Evolutionary conservation across 345 rosid genomes (phyloP), one percentile per base, ranked within the genome.

Genomic region (Toxicodendron radicans): DNA sequence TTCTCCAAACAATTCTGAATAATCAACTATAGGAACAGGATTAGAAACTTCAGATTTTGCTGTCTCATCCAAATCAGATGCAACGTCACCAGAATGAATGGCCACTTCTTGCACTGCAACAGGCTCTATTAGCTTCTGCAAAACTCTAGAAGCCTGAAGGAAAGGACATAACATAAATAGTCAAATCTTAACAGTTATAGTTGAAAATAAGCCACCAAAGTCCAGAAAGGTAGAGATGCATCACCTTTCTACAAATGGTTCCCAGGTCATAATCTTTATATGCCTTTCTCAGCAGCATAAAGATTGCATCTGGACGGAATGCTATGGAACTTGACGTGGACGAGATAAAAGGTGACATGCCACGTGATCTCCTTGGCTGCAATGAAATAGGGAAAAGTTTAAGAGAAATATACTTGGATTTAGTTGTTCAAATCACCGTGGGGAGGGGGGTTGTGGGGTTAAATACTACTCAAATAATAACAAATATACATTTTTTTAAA

Each of bases 1-100:
- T 73, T 87, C 94, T 73, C 97, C 97, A 76, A 92, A 87, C 84
- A 92, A 81, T 74, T 80, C 84, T 72, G 90, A 87, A 82, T 88
- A 92, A 81, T 90, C 92, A 66, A 67, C 79, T 56, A 81, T 73
- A 8, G 82, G 65, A 71, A 78, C 76, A 73, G 81, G 82, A 72
- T 73, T 81, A 75, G 59, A 52, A 49, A 75, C 73, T 76, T 83
- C 88, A 73, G 78, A 71, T 80, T 83, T 84, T 66, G 77, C 75
- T 6, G 87, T 67, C 71, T 76, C 88, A 10, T 87, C 92, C 71
- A 76, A 60, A 70, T 52, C 76, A 74, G 84, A 58, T 66, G 86
- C 56, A 65, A 64, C 82, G 73, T 80, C 85, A 77, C 58, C 56
- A 38, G 83, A 74, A 74, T 77, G 10, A 20, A 65, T 64, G 64